A percentile compares a stretch with the other conserved stretches of the same genome.
Conservation (phyloP, 1,284 basidiomycete species). For the Boletus mariae region DNA sequence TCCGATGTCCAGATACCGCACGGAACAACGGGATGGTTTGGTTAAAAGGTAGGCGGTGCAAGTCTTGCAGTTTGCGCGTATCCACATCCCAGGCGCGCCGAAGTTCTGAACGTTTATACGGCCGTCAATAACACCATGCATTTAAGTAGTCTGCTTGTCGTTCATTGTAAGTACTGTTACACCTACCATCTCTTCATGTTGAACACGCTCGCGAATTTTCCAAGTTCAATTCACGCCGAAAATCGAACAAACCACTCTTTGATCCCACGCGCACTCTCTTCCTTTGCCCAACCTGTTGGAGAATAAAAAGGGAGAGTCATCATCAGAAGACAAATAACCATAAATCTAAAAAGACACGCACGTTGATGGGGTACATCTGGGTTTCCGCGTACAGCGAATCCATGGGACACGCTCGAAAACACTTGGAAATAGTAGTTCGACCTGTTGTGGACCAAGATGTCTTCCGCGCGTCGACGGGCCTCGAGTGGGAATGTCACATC, state of each 20-base stretch:
- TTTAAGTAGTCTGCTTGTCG: no score
- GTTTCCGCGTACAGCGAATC: slow-evolving; percentile 28
- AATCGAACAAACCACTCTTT: slow-evolving; percentile 47
- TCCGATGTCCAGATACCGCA: no score
- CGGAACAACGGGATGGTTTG: no score
- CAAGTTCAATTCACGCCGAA: slow-evolving; percentile 8
- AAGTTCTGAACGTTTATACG: no score
- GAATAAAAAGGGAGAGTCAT: not conserved
- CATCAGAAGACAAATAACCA: not conserved
- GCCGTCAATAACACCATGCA: no score
- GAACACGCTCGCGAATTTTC: not conserved
- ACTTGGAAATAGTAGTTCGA: slow-evolving; percentile 29
- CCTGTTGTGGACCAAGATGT: slow-evolving; percentile 26
- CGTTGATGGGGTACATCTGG: slow-evolving; percentile 9
- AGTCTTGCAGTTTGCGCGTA: no score
- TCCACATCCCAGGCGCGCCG: no score
- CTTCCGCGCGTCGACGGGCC: slow-evolving; percentile 23
- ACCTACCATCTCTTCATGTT: not conserved
- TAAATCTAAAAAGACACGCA: not conserved
- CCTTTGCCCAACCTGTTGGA: slow-evolving; percentile 54
- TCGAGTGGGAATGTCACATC: not conserved
- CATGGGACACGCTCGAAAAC: slow-evolving; percentile 31
- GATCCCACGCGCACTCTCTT: slow-evolving; percentile 49
- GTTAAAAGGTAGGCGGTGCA: no score
- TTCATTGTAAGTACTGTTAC: not conserved